Evolutionary conservation across 345 rosid species (phyloP).

Genomic region (Populus alba): DNA sequence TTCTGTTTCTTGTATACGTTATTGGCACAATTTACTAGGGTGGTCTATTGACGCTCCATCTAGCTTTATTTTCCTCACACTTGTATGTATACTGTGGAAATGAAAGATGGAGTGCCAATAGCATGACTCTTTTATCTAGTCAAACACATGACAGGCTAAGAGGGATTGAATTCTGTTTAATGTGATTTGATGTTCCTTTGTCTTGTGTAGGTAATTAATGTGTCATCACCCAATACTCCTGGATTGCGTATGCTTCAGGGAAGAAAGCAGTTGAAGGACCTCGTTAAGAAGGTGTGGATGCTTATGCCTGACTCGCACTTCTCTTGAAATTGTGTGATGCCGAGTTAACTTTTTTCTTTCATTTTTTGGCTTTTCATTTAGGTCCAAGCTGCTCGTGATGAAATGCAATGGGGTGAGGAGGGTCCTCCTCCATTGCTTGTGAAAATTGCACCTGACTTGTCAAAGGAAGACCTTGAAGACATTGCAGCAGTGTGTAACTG

Average conservation of each 20-base stretch:
- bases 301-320: background rate
- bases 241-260: slow-evolving; percentile 97
- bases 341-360: slow-evolving; percentile 1
- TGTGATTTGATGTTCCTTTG: background rate
- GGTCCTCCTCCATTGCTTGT: slow-evolving; percentile 98
- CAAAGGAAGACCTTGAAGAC: slow-evolving; percentile 93
- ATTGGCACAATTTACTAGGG: background rate
- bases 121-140: background rate
- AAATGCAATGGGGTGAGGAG: slow-evolving; percentile 99
- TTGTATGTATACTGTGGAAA: background rate
- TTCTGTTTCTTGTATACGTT: background rate
- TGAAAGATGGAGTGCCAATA: background rate
- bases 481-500: slow-evolving; percentile 76
- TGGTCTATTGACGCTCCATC: background rate
- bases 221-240: slow-evolving; percentile 96
- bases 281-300: slow-evolving; percentile 72
- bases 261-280: slow-evolving; percentile 89
- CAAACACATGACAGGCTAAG: background rate
- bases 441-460: slow-evolving; percentile 95
- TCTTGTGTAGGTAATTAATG: slow-evolving; percentile 72
- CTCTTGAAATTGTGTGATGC: background rate
- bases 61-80: background rate
- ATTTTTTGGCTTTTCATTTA: slow-evolving; percentile 21
- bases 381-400: slow-evolving; percentile 99
- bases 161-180: background rate